Base-by-base conservation (phyloP, 768 basidiomycete genomes). In the Kwoniella europaea region DNA sequence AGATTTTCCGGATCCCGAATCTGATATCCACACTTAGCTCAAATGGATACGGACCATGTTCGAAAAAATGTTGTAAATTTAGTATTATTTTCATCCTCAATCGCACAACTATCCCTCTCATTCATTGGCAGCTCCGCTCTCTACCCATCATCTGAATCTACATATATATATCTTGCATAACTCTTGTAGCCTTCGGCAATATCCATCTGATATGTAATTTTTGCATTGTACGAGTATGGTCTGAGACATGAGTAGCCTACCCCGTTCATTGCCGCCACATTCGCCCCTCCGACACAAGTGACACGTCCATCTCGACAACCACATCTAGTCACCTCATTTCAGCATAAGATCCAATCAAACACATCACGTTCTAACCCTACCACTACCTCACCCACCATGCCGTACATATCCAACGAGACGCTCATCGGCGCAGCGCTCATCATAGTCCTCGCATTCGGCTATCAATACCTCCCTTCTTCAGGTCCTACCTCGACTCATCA, bases 341-440 rank as follows among this genome's bases (percentile, higher is more conserved):
- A 18, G 35, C 35, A 35, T 35, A 35, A 6, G 7, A 7, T 6
- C 35, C 35, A 35, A 35, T 50, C 13, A 1, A 13, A 15, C 46
- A 50, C 18, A 15, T 55, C 54, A 20, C 20, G 3, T 20, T n/a
- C 20, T 41, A 29, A 5, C 57, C 27, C 27, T 22, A 29, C 7
- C 27, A 12, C 12, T 15, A 58, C 15, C 27, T 1, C 42, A 20
- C 20, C n/a, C n/a, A 63, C 6, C 3, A 81, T 81, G 79, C 79
- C 79, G 15, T 79, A 81, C 67, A 81, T 81, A 61, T 81, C 79
- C 7, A 77, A 73, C 27, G 79, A 81, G 67, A 76, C 76, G 4
- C 74, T 81, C 2, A 69, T 76, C 7, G 77, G 77, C 9, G 77
- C 71, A 13, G 76, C 71, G 4, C 69, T 81, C 0, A 57, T 81